These are phyloP conservation scores for Ensete ventricosum DNA, from an alignment of 176 grass and related monocot genomes.

Conservation along the genomic window DNA sequence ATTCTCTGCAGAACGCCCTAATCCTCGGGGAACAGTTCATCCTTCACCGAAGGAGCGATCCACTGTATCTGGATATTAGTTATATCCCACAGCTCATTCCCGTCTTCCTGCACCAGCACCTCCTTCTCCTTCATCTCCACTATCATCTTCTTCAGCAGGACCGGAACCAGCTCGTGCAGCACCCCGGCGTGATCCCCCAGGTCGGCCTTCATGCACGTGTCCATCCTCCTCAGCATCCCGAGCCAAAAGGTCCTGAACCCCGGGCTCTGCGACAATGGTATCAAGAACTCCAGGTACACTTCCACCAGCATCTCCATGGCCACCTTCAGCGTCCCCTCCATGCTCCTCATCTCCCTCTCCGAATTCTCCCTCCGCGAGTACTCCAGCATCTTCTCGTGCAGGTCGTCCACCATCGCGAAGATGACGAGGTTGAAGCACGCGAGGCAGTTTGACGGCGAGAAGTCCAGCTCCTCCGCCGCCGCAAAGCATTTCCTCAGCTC, in stretches of 20 bases:
- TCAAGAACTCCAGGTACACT: conserved; percentile 46
- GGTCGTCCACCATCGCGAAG: conserved; percentile 84
- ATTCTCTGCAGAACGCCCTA: too few species aligned
- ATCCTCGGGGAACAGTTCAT: conserved; percentile 68
- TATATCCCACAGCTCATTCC: conserved; percentile 81
- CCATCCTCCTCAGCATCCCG: conserved; percentile 72
- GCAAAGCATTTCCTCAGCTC: conserved; percentile 55
- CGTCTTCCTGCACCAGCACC: conserved; percentile 52
- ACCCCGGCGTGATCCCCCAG: conserved; percentile 31
- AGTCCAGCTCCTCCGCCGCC: conserved; percentile 41
- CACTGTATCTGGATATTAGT: conserved; percentile 88
- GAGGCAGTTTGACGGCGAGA: conserved; percentile 42
- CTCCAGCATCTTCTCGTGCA: conserved; percentile 91
- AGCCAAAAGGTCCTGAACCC: conserved; percentile 92
- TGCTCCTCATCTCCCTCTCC: conserved; percentile 75
- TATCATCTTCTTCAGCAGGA: conserved; percentile 77
- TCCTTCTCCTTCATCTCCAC: conserved; percentile 76
- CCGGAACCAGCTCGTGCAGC: conserved; percentile 55
- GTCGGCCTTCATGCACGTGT: conserved; percentile 82
- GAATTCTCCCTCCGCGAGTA: conserved; percentile 61
- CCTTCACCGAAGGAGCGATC: conserved; percentile 73
- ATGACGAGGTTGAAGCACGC: conserved; percentile 78
- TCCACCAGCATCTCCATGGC: conserved; percentile 60
- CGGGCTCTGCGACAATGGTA: conserved; percentile 41
- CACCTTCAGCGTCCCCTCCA: conserved; percentile 58